A percentile compares a stretch with the other conserved stretches of the same genome.
Evolutionary conservation across 306 rosid genomes (phyloP).

Genomic region (Ammopiptanthus mongolicus): DNA sequence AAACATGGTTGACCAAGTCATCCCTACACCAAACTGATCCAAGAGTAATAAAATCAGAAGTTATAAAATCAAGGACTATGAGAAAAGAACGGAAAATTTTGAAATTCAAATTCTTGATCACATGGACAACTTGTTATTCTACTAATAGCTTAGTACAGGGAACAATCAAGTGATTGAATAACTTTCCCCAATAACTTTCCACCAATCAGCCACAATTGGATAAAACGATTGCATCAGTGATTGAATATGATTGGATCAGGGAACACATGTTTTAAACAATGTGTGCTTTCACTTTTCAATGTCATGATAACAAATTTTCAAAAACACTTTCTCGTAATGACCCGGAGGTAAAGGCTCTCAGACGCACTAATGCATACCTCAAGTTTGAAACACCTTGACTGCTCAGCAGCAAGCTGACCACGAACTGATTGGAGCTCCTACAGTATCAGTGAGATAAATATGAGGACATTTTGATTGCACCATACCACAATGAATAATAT

Average conservation of each 20-base stretch:
- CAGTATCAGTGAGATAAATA: too few species aligned
- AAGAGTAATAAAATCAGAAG: neutral
- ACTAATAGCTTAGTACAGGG: neutral
- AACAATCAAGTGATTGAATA: too few species aligned
- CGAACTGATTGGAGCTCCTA: too few species aligned
- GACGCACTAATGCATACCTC: too few species aligned
- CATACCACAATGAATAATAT: too few species aligned
- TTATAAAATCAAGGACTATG: neutral
- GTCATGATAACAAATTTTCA: neutral
- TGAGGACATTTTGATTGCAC: too few species aligned
- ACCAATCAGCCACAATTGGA: too few species aligned
- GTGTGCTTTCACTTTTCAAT: neutral
- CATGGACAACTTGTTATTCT: neutral
- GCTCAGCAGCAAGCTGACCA: too few species aligned
- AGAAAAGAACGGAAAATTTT: neutral
- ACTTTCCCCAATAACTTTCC: too few species aligned
- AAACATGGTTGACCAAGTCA: neutral
- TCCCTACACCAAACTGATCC: neutral
- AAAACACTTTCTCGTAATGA: neutral
- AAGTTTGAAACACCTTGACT: too few species aligned
- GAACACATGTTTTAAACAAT: neutral
- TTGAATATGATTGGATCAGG: neutral
- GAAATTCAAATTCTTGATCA: neutral
- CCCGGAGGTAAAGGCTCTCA: too few species aligned
- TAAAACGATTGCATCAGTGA: neutral